phyloP scores from a whole-genome alignment of 495 filamentous ascomycete species.

The Aspergillus saccharolyticus region DNA sequence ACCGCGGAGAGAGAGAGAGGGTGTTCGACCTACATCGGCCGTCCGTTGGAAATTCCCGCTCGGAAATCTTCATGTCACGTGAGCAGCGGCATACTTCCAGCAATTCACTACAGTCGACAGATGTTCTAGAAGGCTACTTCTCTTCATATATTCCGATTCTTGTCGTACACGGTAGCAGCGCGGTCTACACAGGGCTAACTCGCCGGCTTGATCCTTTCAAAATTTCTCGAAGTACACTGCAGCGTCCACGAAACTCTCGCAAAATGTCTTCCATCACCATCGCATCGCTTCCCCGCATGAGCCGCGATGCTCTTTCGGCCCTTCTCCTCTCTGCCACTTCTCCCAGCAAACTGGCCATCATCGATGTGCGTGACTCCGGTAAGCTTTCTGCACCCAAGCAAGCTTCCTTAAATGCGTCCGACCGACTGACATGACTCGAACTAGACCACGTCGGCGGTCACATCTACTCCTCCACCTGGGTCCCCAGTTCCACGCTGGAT shows the following conservation, averaged over 20 bases:
- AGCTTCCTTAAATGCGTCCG: neutral
- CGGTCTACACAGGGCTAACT: neutral
- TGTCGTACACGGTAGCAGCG: neutral
- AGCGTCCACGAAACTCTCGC: neutral
- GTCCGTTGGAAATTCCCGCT: conserved; percentile 6
- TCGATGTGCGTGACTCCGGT: conserved; percentile 88
- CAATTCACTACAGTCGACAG: neutral
- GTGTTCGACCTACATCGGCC: neutral
- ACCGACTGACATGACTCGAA: neutral
- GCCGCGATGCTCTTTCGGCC: conserved; percentile 55
- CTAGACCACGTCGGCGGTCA: conserved; percentile 90
- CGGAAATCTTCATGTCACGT: conserved; percentile 15
- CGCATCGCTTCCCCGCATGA: conserved; percentile 59
- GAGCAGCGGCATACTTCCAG: neutral
- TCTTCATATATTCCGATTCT: neutral
- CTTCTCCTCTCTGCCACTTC: conserved; percentile 32
- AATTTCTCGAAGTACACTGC: neutral
- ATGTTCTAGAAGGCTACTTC: neutral
- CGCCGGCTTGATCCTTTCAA: neutral
- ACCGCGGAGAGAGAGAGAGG: no score
- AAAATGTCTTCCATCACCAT: conserved; percentile 55
- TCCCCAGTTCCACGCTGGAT: conserved; percentile 69
- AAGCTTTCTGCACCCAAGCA: conserved; percentile 10
- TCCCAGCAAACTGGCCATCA: conserved; percentile 56
- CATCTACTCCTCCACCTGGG: conserved; percentile 66